Evolutionary conservation across 352 stramenopile genomes (phyloP).

Genomic region (Globisporangium okanoganense): DNA sequence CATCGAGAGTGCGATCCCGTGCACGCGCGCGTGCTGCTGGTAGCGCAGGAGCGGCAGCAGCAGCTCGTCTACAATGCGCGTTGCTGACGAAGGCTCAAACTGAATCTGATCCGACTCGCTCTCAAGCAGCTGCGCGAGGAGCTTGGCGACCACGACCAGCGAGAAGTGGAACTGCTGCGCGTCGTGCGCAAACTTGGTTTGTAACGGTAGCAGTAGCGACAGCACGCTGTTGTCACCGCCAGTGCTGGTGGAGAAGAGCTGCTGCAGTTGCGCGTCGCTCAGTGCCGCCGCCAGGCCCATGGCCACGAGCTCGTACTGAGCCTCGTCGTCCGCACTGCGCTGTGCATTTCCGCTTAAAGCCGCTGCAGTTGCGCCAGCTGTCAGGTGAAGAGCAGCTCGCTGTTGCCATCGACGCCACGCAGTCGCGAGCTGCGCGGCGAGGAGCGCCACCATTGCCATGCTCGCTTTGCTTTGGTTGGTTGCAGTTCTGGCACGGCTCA

Average conservation of each 20-base stretch:
- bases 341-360: neutral
- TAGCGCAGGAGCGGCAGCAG: constrained; percentile 29
- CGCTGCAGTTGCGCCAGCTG: neutral
- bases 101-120: constrained; percentile 1
- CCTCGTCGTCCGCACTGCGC: constrained; percentile 26
- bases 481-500: too few species aligned
- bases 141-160: constrained; percentile 24
- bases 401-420: constrained; percentile 16
- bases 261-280: constrained; percentile 18
- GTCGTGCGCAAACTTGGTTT: constrained; percentile 15
- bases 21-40: constrained; percentile 22
- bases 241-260: constrained; percentile 21
- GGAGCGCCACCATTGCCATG: neutral
- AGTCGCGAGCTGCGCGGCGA: constrained; percentile 15
- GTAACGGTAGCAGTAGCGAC: constrained; percentile 39
- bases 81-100: neutral
- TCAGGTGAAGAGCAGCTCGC: neutral
- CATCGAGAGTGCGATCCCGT: constrained; percentile 24
- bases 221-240: constrained; percentile 8
- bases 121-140: constrained; percentile 29
- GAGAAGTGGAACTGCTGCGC: constrained; percentile 33
- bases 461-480: neutral
- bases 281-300: constrained; percentile 27
- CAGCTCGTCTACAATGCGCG: constrained; percentile 17
- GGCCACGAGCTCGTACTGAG: constrained; percentile 53